phyloP scores from a whole-genome alignment of 345 rosid genomes.

The Gossypium arboreum region DNA sequence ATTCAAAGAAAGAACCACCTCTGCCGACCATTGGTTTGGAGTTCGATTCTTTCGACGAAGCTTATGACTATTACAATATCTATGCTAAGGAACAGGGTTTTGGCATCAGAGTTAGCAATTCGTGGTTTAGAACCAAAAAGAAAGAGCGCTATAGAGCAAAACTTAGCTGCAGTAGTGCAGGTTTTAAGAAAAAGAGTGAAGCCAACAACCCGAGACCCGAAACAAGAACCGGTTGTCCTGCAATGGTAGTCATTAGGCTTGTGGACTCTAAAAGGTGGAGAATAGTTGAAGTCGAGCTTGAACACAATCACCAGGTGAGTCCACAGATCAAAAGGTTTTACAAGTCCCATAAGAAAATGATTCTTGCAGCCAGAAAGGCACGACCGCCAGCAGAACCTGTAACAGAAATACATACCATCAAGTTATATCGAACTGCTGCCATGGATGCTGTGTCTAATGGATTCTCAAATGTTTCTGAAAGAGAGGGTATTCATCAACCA shows the following conservation, averaged over 20 bases:
- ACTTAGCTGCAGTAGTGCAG: constrained; percentile 55
- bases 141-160: constrained; percentile 49
- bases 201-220: constrained; percentile 47
- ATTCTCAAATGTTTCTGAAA: constrained; percentile 25
- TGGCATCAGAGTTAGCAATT: constrained; percentile 51
- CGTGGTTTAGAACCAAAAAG: constrained; percentile 42
- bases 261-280: constrained; percentile 46
- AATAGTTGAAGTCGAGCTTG: constrained; percentile 45
- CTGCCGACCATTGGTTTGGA: constrained; percentile 44
- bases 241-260: constrained; percentile 41
- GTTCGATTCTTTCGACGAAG: constrained; percentile 48
- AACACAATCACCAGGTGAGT: constrained; percentile 42
- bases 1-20: constrained; percentile 20
- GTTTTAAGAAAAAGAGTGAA: constrained; percentile 51
- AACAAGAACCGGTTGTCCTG: constrained; percentile 52
- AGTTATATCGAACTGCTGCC: constrained; percentile 31
- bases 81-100: constrained; percentile 48
- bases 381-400: constrained; percentile 37
- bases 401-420: constrained; percentile 41
- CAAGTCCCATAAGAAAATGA: constrained; percentile 42
- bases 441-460: constrained; percentile 14
- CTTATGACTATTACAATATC: constrained; percentile 39
- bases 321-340: constrained; percentile 39
- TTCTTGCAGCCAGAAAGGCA: constrained; percentile 36
- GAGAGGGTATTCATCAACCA: constrained; percentile 23